Percentiles rank a stretch among this genome's conserved stretches.
phyloP scores from a whole-genome alignment of 1,284 basidiomycete species.

The Moesziomyces globuligerus region DNA sequence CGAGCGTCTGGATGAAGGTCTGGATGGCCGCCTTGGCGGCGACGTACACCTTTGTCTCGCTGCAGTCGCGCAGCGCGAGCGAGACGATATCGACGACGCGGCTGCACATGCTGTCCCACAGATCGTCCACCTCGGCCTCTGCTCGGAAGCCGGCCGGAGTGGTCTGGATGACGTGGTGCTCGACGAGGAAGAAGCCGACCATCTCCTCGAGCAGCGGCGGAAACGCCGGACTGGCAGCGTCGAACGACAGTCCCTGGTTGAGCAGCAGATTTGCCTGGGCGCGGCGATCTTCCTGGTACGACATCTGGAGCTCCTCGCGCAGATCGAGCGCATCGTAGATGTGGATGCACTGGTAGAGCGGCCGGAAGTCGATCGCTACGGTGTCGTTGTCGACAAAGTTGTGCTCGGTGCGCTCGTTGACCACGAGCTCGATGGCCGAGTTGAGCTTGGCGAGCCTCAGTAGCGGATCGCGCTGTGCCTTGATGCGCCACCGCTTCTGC shows the following conservation, averaged over 20 bases:
- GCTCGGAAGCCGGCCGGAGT: conserved; percentile 80
- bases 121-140: conserved; percentile 88
- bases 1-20: conserved; percentile 90
- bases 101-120: conserved; percentile 90
- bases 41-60: conserved; percentile 83
- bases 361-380: conserved; percentile 89
- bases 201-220: conserved; percentile 77
- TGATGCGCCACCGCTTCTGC: conserved; percentile 80
- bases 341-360: conserved; percentile 95
- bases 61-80: conserved; percentile 78
- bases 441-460: conserved; percentile 82
- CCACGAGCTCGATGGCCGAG: conserved; percentile 90
- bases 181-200: conserved; percentile 98
- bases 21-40: conserved; percentile 85
- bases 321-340: conserved; percentile 92
- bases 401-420: conserved; percentile 92
- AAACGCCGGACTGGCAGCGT: conserved; percentile 46
- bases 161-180: conserved; percentile 88
- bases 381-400: conserved; percentile 91
- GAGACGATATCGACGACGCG: conserved; percentile 82
- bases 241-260: conserved; percentile 72
- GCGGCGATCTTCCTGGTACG: conserved; percentile 94
- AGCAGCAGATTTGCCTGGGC: conserved; percentile 92
- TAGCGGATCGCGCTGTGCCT: conserved; percentile 59
- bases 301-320: conserved; percentile 85